Evolutionary conservation across 2,329 filamentous ascomycete species (phyloP).

Genomic region (Nemania diffusa): DNA sequence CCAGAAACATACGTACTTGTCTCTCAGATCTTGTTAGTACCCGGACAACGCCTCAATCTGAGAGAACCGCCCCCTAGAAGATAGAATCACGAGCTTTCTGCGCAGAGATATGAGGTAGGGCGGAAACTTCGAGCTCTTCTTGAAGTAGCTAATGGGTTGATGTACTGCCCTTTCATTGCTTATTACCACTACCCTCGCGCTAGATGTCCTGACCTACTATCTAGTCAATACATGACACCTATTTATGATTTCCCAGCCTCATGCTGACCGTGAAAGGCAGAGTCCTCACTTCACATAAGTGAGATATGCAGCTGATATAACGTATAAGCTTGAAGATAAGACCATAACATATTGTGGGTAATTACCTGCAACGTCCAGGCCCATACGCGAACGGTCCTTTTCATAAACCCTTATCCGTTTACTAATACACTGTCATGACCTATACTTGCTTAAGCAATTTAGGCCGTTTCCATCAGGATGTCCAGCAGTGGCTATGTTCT

Average conservation of each 20-base stretch:
- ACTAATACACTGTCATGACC: slow-evolving; percentile 7
- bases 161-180: slow-evolving; percentile 11
- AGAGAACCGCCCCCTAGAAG: too few relatives aligned
- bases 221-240: slow-evolving; percentile 6
- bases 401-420: not conserved
- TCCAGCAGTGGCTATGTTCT: not conserved
- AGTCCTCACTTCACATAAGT: slow-evolving; percentile 5
- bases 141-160: not conserved
- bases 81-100: not conserved
- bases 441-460: slow-evolving; percentile 12
- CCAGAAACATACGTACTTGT: not conserved
- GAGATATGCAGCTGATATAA: slow-evolving; percentile 34
- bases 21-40: not conserved
- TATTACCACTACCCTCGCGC: not conserved
- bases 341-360: slow-evolving; percentile 40
- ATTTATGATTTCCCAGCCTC: slow-evolving; percentile 9
- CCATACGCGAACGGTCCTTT: slow-evolving; percentile 12
- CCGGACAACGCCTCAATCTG: not conserved
- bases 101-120: not conserved
- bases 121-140: not conserved
- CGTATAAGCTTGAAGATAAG: slow-evolving; percentile 43
- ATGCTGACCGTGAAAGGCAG: slow-evolving; percentile 13
- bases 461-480: not conserved
- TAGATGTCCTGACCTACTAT: not conserved
- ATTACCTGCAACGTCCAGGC: slow-evolving; percentile 43